Percentiles rank a stretch among this genome's conserved stretches.
phyloP scores from a whole-genome alignment of 2,329 filamentous ascomycete genomes.

The Fusarium virguliforme region DNA sequence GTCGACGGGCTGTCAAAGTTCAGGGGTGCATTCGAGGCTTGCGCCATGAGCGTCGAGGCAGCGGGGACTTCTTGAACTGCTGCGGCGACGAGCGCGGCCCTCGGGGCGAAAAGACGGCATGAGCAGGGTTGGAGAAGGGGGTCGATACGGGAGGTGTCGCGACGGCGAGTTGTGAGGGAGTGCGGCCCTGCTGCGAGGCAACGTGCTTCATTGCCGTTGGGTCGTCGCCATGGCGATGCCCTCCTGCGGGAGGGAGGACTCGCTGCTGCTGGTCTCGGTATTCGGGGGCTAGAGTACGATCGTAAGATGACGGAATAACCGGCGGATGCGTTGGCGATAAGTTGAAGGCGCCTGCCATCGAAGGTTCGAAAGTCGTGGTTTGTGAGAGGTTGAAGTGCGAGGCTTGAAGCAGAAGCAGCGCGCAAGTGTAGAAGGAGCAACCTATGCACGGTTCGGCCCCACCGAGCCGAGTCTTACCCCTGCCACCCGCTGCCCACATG shows the following conservation, averaged over 20 bases:
- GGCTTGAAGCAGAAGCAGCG: slow-evolving; percentile 29
- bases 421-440: not conserved
- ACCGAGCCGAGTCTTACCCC: slow-evolving; percentile 35
- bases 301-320: not conserved
- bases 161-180: slow-evolving; percentile 68
- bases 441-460: slow-evolving; percentile 38
- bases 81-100: slow-evolving; percentile 75
- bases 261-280: not conserved
- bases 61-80: slow-evolving; percentile 76
- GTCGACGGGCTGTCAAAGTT: slow-evolving; percentile 78
- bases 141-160: slow-evolving; percentile 78
- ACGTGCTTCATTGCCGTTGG: slow-evolving; percentile 67
- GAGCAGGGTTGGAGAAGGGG: slow-evolving; percentile 73
- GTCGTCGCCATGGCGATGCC: slow-evolving; percentile 62
- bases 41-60: slow-evolving; percentile 65
- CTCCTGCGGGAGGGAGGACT: slow-evolving; percentile 31
- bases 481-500: not conserved
- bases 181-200: slow-evolving; percentile 61
- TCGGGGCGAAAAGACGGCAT: slow-evolving; percentile 73
- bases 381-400: not conserved
- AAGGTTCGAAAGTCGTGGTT: not conserved
- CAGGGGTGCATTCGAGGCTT: slow-evolving; percentile 63
- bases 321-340: not conserved
- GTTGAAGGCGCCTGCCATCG: not conserved
- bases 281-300: not conserved